Base-by-base conservation (phyloP, 257 asterid species). In the Parsonsia alboflavescens region DNA sequence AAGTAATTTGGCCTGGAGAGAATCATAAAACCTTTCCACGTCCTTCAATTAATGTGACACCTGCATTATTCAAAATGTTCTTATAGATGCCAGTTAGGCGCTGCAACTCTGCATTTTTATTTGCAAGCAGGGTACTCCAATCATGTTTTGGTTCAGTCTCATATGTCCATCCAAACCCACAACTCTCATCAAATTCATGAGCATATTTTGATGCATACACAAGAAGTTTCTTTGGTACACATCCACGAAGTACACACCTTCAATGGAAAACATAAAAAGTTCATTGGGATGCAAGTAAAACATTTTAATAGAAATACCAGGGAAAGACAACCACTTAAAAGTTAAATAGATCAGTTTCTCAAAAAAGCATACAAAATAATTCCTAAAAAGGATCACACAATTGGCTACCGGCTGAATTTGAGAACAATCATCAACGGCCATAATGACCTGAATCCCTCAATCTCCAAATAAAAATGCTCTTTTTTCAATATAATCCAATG, bases 171-270 rank as follows among this genome's bases (percentile, higher is more conserved):
- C 99, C 99, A 78, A 89, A 95, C 44, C 97, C 98, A 80, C 84
- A 76, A 80, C 98, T 95, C 80, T 92, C 99, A 57, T 92, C 96
- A 77, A 94, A 92, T 67, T 94, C 99, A 81, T 94, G 99, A 78
- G 97, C 81, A 77, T 87, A 92, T 64, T 95, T 90, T 69, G 99
- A 90, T 39, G 97, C 97, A 76, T 90, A 95, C 10, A 95, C 98
- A 5, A 95, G 89, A 70, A 92, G 90, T 84, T 92, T 95, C 82
- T 92, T 95, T 10, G 99, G 99, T 33, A 95, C 98, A 74, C 99
- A 95, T 71, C 99, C 99, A 11, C 99, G 97, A 66, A 95, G 98
- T 52, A 95, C 98, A 77, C 99, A 95, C 92, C 99, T 95, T 79
- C 79, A 86, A 13, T 49, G 46, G 46, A 73, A 17, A 74, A 75